Conservation (phyloP, 1,139 yeast genomes). For the Pichia sp. region DNA sequence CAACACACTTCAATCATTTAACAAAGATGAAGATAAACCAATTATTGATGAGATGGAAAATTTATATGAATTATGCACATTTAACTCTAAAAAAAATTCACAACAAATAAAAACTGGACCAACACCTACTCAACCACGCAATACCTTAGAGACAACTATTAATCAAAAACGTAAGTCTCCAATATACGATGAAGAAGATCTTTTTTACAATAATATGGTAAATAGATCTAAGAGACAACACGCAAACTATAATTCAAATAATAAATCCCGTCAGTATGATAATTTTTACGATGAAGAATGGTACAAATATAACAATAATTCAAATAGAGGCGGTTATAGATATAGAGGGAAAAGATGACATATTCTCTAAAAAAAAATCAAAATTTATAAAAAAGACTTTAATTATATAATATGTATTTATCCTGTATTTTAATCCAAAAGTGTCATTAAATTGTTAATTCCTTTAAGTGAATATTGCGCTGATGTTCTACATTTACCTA, state of each 20-base stretch:
- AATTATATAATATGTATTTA: conserved; percentile 2
- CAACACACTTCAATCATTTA: conserved; percentile 43
- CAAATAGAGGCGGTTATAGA: conserved; percentile 3
- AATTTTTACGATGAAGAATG: conserved; percentile 1
- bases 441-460: conserved; percentile 63
- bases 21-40: conserved; percentile 32
- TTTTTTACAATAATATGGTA: background rate
- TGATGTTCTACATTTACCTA: conserved; percentile 27
- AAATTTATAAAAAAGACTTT: background rate
- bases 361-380: background rate
- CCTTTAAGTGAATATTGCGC: conserved; percentile 74
- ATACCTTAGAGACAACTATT: background rate
- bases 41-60: conserved; percentile 23
- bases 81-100: background rate
- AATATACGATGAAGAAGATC: no score
- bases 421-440: conserved; percentile 34
- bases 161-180: background rate
- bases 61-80: conserved; percentile 17
- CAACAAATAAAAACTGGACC: background rate
- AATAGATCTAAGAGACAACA: background rate
- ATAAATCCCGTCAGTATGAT: background rate
- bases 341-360: conserved; percentile 3
- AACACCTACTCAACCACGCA: background rate
- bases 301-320: background rate
- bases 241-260: background rate